A percentile compares a stretch with the other conserved stretches of the same genome.
phyloP scores from a whole-genome alignment of 495 filamentous ascomycete species.

The Cladorrhinum samala region DNA sequence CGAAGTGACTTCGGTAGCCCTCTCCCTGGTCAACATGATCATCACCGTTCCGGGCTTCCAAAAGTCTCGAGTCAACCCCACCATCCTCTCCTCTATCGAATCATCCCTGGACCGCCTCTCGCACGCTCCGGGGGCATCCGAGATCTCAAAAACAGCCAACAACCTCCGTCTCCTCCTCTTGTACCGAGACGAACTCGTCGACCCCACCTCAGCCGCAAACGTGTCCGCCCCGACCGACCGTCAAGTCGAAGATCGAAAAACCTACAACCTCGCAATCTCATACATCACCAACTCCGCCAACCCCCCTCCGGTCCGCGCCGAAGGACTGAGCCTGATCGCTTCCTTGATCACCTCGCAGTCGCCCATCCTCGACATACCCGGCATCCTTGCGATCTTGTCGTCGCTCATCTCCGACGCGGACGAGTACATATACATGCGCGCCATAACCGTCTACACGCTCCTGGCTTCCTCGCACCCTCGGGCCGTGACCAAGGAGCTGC shows the following conservation, averaged over 20 bases:
- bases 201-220: constrained; percentile 30
- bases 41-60: constrained; percentile 58
- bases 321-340: constrained; percentile 68
- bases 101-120: constrained; percentile 41
- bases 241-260: constrained; percentile 60
- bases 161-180: constrained; percentile 53
- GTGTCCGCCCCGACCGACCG: constrained; percentile 29
- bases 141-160: constrained; percentile 46
- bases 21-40: constrained; percentile 63
- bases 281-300: constrained; percentile 63
- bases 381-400: constrained; percentile 59
- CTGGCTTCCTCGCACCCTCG: constrained; percentile 59
- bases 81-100: constrained; percentile 47
- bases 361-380: constrained; percentile 64
- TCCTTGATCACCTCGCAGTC: constrained; percentile 55
- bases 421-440: constrained; percentile 68
- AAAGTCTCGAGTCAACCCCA: constrained; percentile 39
- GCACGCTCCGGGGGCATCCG: constrained; percentile 25
- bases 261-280: constrained; percentile 61
- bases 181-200: constrained; percentile 43
- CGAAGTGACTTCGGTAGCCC: constrained; percentile 52
- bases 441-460: constrained; percentile 61
- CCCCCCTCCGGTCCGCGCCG: constrained; percentile 68
- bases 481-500: constrained; percentile 57
- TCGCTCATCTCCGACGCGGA: constrained; percentile 63